Evolutionary conservation across 169 alveolate species (phyloP), one percentile per base, ranked within the genome.

Genomic region (Eimeria necatrix): DNA sequence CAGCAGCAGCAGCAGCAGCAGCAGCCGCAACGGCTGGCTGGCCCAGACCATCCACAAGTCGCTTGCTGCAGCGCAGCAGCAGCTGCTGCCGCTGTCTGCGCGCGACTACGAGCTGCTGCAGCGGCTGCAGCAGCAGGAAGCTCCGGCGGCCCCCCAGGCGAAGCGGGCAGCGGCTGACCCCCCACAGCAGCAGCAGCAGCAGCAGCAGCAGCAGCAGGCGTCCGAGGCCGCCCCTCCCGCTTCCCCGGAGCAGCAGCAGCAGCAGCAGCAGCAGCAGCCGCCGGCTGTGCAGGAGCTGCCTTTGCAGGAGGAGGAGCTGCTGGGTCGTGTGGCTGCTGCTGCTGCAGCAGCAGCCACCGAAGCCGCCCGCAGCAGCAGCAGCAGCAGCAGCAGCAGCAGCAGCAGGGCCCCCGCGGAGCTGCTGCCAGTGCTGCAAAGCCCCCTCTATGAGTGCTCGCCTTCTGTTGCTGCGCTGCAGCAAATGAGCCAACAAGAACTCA

Each of bases 401-500:
- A 22, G 64, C 12, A 20, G 80, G 32, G 32, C n/a, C 20, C 92
- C 95, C 4, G 16, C 14, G 41, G 95, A 76, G 59, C 89, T 96
- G 78, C 73, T 74, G 49, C 98, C 98, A 4, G 59, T 94, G 3
- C 96, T 97, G 7, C 96, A 98, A 53, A 97, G 95, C 56, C 89
- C 94, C 18, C 96, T 93, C 4, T 97, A 97, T 91, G 93, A 93
- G 56, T 96, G 97, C 12, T 60, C 94, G 60, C 98, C 98, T 1
- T 95, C 98, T 7, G 95, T 97, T 61, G 96, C 94, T 46, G 78
- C 96, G 9, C 94, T 97, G 71, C 86, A 89, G 53, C 93, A 95
- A 60, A 96, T 97, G 97, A 94, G 97, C n/a, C 98, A 97, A 80
- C 96, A 93, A 64, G 97, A 96, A 88, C 93, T 97, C 78, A 60